A percentile compares a stretch with the other conserved stretches of the same genome.
phyloP scores from a whole-genome alignment of 169 alveolate genomes.

The Cystoisospora suis region DNA sequence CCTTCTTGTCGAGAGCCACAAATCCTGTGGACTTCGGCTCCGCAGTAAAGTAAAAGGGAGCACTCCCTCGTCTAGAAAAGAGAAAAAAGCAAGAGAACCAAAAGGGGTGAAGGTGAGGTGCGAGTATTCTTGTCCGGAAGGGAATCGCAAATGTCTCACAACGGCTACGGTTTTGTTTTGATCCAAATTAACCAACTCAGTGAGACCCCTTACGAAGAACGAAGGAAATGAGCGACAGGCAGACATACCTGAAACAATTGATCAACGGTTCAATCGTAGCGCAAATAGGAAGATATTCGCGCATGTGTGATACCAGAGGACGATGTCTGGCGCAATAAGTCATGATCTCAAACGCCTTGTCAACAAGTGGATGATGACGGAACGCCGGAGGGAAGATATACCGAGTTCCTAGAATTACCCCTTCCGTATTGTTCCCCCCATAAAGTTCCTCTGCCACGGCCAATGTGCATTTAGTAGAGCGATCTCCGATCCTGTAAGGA shows the following conservation, averaged over 20 bases:
- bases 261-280: slow-evolving; percentile 48
- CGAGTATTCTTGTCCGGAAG: too few relatives aligned
- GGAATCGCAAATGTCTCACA: too few relatives aligned
- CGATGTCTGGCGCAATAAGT: slow-evolving; percentile 63
- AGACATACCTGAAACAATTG: slow-evolving; percentile 56
- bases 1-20: slow-evolving; percentile 7
- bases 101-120: too few relatives aligned
- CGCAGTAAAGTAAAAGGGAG: slow-evolving; percentile 33
- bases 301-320: slow-evolving; percentile 16
- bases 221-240: not conserved
- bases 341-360: slow-evolving; percentile 63
- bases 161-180: too few relatives aligned
- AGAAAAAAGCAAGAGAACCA: too few relatives aligned
- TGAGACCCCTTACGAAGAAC: not conserved
- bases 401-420: slow-evolving; percentile 65
- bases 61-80: slow-evolving; percentile 10
- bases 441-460: slow-evolving; percentile 56
- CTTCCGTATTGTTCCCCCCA: slow-evolving; percentile 68
- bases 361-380: slow-evolving; percentile 65
- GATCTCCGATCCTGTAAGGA: slow-evolving; percentile 30
- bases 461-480: slow-evolving; percentile 25
- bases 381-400: slow-evolving; percentile 70
- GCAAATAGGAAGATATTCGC: slow-evolving; percentile 12
- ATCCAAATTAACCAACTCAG: too few relatives aligned
- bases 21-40: slow-evolving; percentile 48